These are phyloP conservation scores for Orbilia blumenaviensis DNA, from an alignment of 2,329 filamentous ascomycete species.

Conservation along the genomic window DNA sequence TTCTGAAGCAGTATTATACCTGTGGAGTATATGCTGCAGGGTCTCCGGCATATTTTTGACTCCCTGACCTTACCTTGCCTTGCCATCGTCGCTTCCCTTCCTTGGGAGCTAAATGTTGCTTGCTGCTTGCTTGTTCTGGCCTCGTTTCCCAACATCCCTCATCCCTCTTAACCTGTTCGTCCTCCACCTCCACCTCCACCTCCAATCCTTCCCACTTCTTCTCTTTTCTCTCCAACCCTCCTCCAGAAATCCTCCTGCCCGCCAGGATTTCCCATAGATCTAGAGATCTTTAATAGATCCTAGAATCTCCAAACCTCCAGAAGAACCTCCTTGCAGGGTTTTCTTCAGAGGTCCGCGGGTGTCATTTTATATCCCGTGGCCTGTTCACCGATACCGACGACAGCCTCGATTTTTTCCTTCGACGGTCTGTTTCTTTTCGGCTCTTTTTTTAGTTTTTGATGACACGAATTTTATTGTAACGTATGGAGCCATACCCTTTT, in stretches of 20 bases:
- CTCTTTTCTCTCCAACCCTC: constrained; percentile 29
- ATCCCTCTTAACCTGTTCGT: constrained; percentile 50
- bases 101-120: constrained; percentile 22
- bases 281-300: constrained; percentile 52
- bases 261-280: constrained; percentile 51
- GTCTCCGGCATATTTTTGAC: constrained; percentile 49
- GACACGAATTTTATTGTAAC: constrained; percentile 31
- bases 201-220: constrained; percentile 20
- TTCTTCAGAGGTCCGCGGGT: constrained; percentile 51
- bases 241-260: constrained; percentile 49
- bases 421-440: constrained; percentile 28
- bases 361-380: constrained; percentile 55
- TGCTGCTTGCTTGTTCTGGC: constrained; percentile 44
- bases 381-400: constrained; percentile 44
- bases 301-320: constrained; percentile 43
- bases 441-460: constrained; percentile 14
- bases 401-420: constrained; percentile 17
- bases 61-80: constrained; percentile 26
- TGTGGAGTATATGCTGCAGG: constrained; percentile 32
- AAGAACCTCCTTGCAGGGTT: constrained; percentile 53
- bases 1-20: constrained; percentile 3
- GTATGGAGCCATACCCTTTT: constrained; percentile 30
- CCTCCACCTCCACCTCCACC: constrained; percentile 40
- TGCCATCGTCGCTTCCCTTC: constrained; percentile 50
- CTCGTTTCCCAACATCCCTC: constrained; percentile 55